Conservation (phyloP, 2,329 filamentous ascomycete genomes). For the Diaporthe destruens region DNA sequence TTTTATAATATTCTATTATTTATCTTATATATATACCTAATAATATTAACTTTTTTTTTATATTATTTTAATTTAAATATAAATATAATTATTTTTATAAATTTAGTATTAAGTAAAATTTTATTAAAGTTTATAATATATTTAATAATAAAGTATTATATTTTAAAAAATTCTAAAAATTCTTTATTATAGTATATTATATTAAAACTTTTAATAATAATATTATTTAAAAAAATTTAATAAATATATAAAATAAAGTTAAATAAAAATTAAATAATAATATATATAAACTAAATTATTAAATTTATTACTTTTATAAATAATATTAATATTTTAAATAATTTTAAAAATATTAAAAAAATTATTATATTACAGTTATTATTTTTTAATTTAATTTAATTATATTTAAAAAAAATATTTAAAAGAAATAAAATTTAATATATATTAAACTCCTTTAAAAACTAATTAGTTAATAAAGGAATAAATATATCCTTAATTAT, state of each 20-base stretch:
- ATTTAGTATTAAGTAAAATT: not conserved
- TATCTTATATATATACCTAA: not conserved
- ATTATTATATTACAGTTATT: not conserved
- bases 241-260: not conserved
- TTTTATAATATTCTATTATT: not conserved
- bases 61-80: not conserved
- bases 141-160: not conserved
- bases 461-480: not conserved
- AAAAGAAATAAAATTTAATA: not conserved
- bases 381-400: not conserved
- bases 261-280: not conserved
- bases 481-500: not conserved
- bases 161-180: no score
- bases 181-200: not conserved
- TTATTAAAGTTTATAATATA: not conserved
- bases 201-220: not conserved
- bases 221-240: not conserved
- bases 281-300: not conserved
- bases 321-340: not conserved
- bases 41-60: not conserved
- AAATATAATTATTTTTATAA: not conserved
- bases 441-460: not conserved
- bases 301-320: not conserved
- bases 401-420: not conserved
- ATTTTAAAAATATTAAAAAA: not conserved